A percentile compares a stretch with the other conserved stretches of the same genome.
phyloP scores from a whole-genome alignment of 768 basidiomycete species.

The Pisolithus albus region DNA sequence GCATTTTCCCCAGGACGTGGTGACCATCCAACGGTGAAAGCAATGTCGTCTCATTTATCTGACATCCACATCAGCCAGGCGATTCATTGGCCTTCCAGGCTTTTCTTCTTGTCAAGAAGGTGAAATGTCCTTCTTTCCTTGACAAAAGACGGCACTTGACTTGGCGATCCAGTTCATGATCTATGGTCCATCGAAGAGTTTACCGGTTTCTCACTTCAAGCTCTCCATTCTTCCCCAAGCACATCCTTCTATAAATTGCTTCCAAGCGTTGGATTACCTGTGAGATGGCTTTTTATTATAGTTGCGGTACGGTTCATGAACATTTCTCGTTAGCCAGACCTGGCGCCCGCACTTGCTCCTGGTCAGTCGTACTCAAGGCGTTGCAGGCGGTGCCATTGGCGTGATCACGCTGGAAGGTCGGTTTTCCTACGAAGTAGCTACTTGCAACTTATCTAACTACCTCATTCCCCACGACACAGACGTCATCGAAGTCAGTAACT shows the following conservation, averaged over 20 bases:
- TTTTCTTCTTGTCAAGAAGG: conserved; percentile 79
- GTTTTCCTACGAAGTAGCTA: conserved; percentile 8
- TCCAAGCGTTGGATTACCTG: conserved; percentile 74
- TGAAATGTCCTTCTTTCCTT: conserved; percentile 18
- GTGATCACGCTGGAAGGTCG: conserved; percentile 84
- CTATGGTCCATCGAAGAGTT: conserved; percentile 78
- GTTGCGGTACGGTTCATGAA: not conserved
- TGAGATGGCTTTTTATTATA: conserved; percentile 24
- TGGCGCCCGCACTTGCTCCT: conserved; percentile 89
- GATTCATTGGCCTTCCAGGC: too few relatives aligned
- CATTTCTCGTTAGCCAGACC: conserved; percentile 59
- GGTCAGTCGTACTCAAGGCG: conserved; percentile 74
- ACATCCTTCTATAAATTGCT: conserved; percentile 38
- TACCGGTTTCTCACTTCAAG: conserved; percentile 67
- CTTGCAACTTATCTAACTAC: not conserved
- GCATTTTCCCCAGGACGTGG: too few relatives aligned
- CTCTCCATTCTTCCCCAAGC: conserved; percentile 89
- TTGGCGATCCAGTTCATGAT: conserved; percentile 30
- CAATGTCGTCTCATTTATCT: too few relatives aligned
- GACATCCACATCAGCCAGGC: too few relatives aligned
- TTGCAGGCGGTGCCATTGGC: too few relatives aligned
- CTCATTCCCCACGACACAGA: conserved; percentile 33
- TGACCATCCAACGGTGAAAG: too few relatives aligned
- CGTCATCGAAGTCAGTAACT: conserved; percentile 55
- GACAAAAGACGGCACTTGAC: too few relatives aligned